A percentile compares a stretch with the other conserved stretches of the same genome.
phyloP scores from a whole-genome alignment of 2,329 filamentous ascomycete genomes.

The Davidsoniella australis region DNA sequence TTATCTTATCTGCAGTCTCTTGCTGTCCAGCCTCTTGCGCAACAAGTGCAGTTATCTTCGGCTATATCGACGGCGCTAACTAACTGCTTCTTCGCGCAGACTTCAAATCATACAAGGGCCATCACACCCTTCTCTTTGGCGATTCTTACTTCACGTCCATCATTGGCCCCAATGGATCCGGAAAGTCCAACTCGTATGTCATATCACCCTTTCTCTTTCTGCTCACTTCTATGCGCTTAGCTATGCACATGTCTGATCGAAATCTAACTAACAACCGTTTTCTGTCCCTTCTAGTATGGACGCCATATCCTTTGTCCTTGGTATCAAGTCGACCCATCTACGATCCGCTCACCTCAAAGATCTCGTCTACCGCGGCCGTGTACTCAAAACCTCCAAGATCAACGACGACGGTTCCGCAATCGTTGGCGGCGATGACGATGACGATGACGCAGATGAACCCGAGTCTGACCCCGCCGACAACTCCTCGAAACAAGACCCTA shows the following conservation, averaged over 20 bases:
- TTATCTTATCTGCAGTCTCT: conserved; percentile 4
- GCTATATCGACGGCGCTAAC: conserved; percentile 10
- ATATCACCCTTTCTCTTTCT: not conserved
- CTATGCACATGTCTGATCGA: too few species aligned
- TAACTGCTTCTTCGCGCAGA: conserved; percentile 32
- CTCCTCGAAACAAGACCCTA: conserved; percentile 64
- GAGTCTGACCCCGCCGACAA: conserved; percentile 37
- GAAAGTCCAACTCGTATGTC: conserved; percentile 89
- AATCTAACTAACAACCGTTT: not conserved
- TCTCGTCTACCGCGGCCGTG: conserved; percentile 86
- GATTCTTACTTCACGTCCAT: conserved; percentile 99
- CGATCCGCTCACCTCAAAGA: conserved; percentile 88
- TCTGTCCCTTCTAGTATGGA: conserved; percentile 55
- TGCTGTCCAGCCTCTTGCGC: not conserved
- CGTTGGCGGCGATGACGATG: conserved; percentile 40
- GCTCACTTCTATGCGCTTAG: not conserved
- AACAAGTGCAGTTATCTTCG: conserved; percentile 14
- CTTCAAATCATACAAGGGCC: conserved; percentile 99
- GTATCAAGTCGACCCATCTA: conserved; percentile 96
- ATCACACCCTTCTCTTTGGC: conserved; percentile 84
- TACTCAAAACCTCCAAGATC: conserved; percentile 81
- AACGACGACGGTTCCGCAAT: conserved; percentile 74
- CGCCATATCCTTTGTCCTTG: conserved; percentile 95
- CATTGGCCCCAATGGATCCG: conserved; percentile 97
- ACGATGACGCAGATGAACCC: conserved; percentile 43